Evolutionary conservation across 2,329 filamentous ascomycete species (phyloP).

Genomic region (Elsinoe necatrix): DNA sequence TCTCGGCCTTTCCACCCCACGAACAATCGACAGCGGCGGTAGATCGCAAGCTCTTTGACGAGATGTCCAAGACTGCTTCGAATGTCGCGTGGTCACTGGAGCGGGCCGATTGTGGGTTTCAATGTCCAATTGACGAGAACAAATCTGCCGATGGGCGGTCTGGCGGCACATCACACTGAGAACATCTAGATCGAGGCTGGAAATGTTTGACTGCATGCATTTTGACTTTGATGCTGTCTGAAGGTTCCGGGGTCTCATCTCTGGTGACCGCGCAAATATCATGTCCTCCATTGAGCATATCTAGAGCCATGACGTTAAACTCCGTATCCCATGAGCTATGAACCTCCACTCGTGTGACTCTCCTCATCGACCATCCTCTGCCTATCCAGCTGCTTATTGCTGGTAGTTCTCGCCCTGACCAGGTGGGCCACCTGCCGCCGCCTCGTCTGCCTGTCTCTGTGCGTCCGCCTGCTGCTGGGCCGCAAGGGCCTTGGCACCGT

Average conservation of each 20-base stretch:
- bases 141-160: not conserved
- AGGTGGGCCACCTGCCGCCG: constrained; percentile 36
- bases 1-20: constrained; percentile 1
- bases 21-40: constrained; percentile 8
- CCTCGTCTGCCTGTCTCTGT: constrained; percentile 51
- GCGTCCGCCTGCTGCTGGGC: constrained; percentile 59
- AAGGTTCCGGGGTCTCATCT: not conserved
- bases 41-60: constrained; percentile 8
- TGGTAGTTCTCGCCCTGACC: constrained; percentile 35
- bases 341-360: not conserved
- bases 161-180: not conserved
- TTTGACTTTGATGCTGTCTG: not conserved
- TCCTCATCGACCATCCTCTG: not conserved
- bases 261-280: not conserved
- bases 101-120: constrained; percentile 1
- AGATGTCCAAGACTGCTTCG: not conserved
- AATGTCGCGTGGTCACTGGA: constrained; percentile 12
- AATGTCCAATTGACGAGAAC: not conserved
- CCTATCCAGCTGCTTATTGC: constrained; percentile 17
- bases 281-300: constrained; percentile 9
- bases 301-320: constrained; percentile 17
- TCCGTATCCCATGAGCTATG: constrained; percentile 14
- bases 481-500: constrained; percentile 80
- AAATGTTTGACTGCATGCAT: constrained; percentile 7
- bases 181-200: not conserved